These are phyloP conservation scores for Neurospora tetrasperma DNA, from an alignment of 495 filamentous ascomycete species.

Conservation along the genomic window DNA sequence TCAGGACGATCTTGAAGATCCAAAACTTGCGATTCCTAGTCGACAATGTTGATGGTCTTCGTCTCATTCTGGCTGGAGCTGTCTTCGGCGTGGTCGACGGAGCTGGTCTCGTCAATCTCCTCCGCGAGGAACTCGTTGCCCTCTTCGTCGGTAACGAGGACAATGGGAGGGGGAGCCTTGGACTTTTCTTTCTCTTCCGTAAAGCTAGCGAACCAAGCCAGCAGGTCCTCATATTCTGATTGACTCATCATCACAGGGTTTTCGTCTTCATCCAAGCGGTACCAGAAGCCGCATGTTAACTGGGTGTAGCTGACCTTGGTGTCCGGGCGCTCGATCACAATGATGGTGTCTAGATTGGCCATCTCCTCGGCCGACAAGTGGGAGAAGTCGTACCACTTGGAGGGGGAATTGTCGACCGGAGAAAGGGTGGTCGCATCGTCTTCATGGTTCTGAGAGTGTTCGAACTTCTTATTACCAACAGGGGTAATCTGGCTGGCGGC, in stretches of 20 bases:
- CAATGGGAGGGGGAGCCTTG: accelerated
- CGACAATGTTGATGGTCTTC: background rate
- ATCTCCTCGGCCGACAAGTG: background rate
- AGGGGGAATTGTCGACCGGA: too few species aligned
- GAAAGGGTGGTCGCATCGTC: too few species aligned
- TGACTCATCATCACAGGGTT: background rate
- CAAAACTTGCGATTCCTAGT: background rate
- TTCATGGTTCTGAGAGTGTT: too few species aligned
- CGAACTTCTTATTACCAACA: too few species aligned
- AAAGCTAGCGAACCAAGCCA: background rate
- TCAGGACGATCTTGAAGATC: background rate
- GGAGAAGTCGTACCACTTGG: background rate
- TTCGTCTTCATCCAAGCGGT: background rate
- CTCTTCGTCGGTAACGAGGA: background rate
- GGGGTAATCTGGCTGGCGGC: background rate
- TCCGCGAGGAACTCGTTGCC: background rate
- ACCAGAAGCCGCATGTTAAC: background rate
- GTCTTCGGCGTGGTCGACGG: too few species aligned
- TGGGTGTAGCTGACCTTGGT: accelerated
- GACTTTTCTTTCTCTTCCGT: background rate
- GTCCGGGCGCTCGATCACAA: background rate
- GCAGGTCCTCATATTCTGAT: background rate
- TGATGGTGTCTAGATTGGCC: background rate
- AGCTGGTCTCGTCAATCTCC: too few species aligned
- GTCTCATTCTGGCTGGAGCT: too few species aligned